Evolutionary conservation across 2,329 filamentous ascomycete genomes (phyloP).

Genomic region (Didymella lethalis): DNA sequence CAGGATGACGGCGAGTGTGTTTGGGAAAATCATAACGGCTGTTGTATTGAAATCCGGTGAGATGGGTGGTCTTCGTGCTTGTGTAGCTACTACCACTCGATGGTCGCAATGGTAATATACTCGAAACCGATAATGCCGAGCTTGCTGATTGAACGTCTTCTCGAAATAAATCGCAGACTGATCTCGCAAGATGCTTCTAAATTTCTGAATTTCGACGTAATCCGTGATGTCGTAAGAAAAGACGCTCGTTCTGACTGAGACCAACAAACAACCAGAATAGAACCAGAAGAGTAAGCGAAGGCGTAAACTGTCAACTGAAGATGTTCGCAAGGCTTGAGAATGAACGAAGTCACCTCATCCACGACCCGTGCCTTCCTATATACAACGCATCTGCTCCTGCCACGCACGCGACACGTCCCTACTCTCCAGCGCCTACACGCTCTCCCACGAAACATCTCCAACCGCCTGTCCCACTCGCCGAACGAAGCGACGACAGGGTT

Average conservation of each 20-base stretch:
- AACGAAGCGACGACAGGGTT: constrained; percentile 1
- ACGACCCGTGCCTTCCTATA: constrained; percentile 18
- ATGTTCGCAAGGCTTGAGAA: constrained; percentile 13
- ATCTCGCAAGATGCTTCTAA: neutral
- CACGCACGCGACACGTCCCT: constrained; percentile 13
- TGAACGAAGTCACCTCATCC: constrained; percentile 13
- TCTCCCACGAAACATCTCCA: constrained; percentile 6
- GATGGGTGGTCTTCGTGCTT: neutral
- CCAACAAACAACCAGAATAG: constrained; percentile 11
- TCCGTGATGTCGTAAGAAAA: constrained; percentile 19
- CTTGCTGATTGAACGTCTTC: constrained; percentile 6
- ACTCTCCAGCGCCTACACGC: constrained; percentile 16
- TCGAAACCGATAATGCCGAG: constrained; percentile 1
- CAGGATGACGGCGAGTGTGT: constrained; percentile 42
- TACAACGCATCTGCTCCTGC: constrained; percentile 10
- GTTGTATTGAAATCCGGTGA: neutral
- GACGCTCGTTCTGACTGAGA: constrained; percentile 2
- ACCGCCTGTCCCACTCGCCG: constrained; percentile 23
- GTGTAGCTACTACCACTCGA: constrained; percentile 10
- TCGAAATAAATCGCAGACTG: constrained; percentile 7
- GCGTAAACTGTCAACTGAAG: constrained; percentile 1
- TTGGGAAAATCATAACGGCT: constrained; percentile 48
- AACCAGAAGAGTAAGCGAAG: constrained; percentile 15
- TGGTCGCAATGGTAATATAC: constrained; percentile 19
- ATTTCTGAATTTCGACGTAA: neutral